phyloP scores from a whole-genome alignment of 306 rosid species.

The Abrus pulchellus region DNA sequence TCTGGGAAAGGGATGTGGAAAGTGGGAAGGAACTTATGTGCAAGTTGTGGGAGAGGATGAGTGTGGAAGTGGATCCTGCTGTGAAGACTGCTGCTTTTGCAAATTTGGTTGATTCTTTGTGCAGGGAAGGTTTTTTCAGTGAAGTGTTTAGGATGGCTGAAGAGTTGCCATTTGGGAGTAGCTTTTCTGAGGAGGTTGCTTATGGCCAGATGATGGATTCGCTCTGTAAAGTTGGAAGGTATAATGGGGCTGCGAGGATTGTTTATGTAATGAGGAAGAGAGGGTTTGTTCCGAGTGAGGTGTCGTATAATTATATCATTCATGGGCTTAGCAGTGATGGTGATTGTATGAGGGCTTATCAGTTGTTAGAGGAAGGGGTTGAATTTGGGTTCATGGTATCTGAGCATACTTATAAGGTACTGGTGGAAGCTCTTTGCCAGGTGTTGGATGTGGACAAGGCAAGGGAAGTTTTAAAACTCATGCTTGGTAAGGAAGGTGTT shows the following conservation, averaged over 20 bases:
- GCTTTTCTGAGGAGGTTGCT: constrained; percentile 65
- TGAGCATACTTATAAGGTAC: constrained; percentile 71
- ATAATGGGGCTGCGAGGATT: constrained; percentile 82
- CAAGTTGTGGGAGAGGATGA: constrained; percentile 74
- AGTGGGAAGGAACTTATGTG: constrained; percentile 62
- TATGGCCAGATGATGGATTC: constrained; percentile 84
- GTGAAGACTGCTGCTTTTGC: constrained; percentile 72
- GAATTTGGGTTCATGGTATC: constrained; percentile 69
- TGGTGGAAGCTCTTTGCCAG: constrained; percentile 73
- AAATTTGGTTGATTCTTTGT: constrained; percentile 71
- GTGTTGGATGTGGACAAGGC: constrained; percentile 68
- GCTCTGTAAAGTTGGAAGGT: constrained; percentile 74
- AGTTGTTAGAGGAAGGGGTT: constrained; percentile 76
- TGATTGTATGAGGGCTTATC: constrained; percentile 83
- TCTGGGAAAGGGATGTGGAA: constrained; percentile 61
- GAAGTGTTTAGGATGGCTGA: constrained; percentile 77
- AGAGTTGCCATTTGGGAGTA: constrained; percentile 66
- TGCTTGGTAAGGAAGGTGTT: constrained; percentile 65
- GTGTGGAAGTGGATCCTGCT: constrained; percentile 52
- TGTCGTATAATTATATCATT: constrained; percentile 66
- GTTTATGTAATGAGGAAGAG: constrained; percentile 76
- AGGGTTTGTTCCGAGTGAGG: constrained; percentile 66
- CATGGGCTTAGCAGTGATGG: constrained; percentile 91
- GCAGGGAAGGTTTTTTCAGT: constrained; percentile 69
- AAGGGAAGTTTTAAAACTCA: constrained; percentile 66